Evolutionary conservation across 2,329 filamentous ascomycete genomes (phyloP), one percentile per base, ranked within the genome.

Genomic region (Aspergillus proliferans): DNA sequence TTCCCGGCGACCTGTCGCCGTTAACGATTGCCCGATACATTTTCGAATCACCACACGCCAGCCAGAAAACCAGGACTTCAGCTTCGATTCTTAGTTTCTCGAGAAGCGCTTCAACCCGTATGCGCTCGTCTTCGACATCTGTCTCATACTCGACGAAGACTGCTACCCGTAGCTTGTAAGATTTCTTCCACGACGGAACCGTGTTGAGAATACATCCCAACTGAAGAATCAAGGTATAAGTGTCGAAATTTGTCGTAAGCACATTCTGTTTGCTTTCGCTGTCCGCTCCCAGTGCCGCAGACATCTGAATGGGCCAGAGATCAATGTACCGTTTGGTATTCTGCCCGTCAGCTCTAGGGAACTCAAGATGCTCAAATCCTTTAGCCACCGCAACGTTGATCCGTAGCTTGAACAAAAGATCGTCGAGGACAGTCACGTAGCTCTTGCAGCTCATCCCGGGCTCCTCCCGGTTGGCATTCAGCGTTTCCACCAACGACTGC

Each of bases 231-330:
- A 94, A 74, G 0, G 88, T 82, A 78, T 90, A 94, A 0, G 89
- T 95, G 65, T 95, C 89, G 65, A 95, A 94, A 57, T 95, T 95
- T 0, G 87, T 93, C 0, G 89, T 94, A 47, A 92, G 68, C 5
- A 93, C 76, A 58, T 82, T 83, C 52, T 78, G 72, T 51, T 77
- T 79, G 54, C 77, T 83, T 61, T 82, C 80, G 1, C 77, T 78
- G 54, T 85, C 83, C 1, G 85, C 76, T 0, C 82, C 80, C 30
- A 93, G 80, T 59, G 92, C 87, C 1, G 88, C 88, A 5, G 88
- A 92, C 88, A 95, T 95, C 57, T 95, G 90, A 47, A 95, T 93
- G 0, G 89, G 89, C 89, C 89, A 95, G 4, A 95, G 72, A 61
- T 95, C 89, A 52, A 95, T 88, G 60, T 85, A 92, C 60, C 83